Conservation (phyloP, 805 yeast species). For the Yamadazyma scolyti region DNA sequence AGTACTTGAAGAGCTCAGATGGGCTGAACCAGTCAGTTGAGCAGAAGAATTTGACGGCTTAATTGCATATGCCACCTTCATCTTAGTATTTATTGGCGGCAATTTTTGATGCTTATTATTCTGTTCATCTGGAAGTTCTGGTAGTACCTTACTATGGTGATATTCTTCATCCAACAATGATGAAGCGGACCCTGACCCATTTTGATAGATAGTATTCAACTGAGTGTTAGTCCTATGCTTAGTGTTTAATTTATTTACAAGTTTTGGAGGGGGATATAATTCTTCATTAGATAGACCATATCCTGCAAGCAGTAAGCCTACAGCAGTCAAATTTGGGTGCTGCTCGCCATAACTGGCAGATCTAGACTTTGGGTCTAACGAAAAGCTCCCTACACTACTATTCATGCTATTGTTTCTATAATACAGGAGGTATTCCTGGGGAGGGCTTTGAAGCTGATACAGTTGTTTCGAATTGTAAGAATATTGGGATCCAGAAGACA, state of each 20-base stretch:
- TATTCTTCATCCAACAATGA: background rate
- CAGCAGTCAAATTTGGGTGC: slow-evolving; percentile 13
- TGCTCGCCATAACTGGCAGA: slow-evolving; percentile 5
- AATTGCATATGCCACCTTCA: no score
- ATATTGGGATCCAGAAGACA: slow-evolving; percentile 6
- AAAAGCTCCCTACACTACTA: slow-evolving; percentile 9
- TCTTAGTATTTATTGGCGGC: no score
- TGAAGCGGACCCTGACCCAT: background rate
- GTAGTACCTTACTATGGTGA: no score
- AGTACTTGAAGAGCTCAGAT: background rate
- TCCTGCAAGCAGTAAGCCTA: slow-evolving; percentile 27
- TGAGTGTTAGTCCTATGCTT: background rate
- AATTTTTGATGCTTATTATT: no score
- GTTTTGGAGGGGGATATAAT: slow-evolving; percentile 19
- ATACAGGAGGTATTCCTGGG: background rate
- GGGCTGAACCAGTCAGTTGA: background rate
- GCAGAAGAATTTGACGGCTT: no score
- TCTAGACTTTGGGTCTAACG: slow-evolving; percentile 11
- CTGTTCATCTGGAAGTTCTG: no score
- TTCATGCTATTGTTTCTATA: slow-evolving; percentile 8
- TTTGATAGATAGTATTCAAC: slow-evolving; percentile 1
- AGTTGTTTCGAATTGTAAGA: slow-evolving; percentile 3
- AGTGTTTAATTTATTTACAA: slow-evolving; percentile 2
- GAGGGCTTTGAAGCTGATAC: slow-evolving; percentile 5
- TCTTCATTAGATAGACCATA: slow-evolving; percentile 25